phyloP scores from a whole-genome alignment of 768 basidiomycete genomes.

The Pulveroboletus sp. region DNA sequence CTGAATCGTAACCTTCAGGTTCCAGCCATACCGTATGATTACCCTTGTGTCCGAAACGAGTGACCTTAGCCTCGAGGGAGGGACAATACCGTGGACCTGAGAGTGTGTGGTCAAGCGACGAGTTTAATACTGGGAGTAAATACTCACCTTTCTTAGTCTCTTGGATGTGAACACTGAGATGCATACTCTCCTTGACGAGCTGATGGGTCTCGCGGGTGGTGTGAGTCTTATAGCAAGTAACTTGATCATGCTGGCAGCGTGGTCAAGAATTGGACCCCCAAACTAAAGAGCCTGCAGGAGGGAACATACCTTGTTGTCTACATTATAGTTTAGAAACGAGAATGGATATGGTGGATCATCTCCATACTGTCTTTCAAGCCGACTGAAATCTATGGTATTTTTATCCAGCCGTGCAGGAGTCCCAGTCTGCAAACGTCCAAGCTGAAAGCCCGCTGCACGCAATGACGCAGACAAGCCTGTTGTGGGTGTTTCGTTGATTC shows the following conservation, averaged over 20 bases:
- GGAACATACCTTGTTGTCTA: constrained; percentile 62
- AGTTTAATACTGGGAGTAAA: not conserved
- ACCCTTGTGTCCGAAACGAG: constrained; percentile 68
- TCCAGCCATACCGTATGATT: constrained; percentile 83
- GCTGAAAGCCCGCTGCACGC: constrained; percentile 67
- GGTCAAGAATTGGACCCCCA: not conserved
- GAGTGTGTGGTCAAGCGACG: not conserved
- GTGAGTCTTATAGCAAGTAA: constrained; percentile 65
- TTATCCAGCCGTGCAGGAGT: constrained; percentile 79
- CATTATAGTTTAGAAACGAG: constrained; percentile 64
- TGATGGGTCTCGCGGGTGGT: constrained; percentile 74
- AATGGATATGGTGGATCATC: constrained; percentile 68
- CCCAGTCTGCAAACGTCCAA: constrained; percentile 81
- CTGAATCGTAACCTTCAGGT: constrained; percentile 88
- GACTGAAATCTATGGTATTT: constrained; percentile 64
- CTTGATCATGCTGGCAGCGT: constrained; percentile 59
- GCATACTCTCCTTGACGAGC: constrained; percentile 71
- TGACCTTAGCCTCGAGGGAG: constrained; percentile 82
- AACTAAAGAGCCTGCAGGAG: not conserved
- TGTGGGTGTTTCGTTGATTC: constrained; percentile 68
- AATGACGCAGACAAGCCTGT: constrained; percentile 75
- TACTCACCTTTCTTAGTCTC: constrained; percentile 76
- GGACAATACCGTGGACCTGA: constrained; percentile 89
- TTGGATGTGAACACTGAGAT: constrained; percentile 79
- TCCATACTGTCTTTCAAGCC: constrained; percentile 60